These are phyloP conservation scores for Zasmidium citrigriseum DNA, from an alignment of 2,329 filamentous ascomycete species.

Conservation along the genomic window DNA sequence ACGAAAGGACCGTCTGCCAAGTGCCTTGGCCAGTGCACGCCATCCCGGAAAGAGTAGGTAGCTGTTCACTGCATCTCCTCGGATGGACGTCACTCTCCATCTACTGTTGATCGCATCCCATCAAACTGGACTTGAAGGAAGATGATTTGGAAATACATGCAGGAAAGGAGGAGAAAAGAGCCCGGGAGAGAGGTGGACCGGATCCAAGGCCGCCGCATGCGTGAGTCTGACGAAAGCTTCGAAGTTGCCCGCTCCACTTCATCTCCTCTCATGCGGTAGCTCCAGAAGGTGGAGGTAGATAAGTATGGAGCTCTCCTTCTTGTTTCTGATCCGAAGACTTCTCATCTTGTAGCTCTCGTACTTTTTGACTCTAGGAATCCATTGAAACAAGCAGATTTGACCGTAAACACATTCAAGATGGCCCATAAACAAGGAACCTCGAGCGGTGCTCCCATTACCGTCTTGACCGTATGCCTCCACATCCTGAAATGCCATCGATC, in stretches of 20 bases:
- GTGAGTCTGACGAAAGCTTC: neutral
- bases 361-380: neutral
- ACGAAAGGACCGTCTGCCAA: neutral
- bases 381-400: neutral
- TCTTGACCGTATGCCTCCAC: slow-evolving; percentile 20
- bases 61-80: neutral
- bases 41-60: neutral
- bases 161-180: neutral
- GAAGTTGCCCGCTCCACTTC: neutral
- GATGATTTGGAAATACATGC: neutral
- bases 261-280: neutral
- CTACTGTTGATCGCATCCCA: neutral
- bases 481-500: no score
- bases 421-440: slow-evolving; percentile 19
- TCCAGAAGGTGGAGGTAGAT: neutral
- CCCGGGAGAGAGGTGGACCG: neutral
- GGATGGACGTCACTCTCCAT: neutral
- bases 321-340: neutral
- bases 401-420: neutral
- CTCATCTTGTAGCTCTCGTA: neutral
- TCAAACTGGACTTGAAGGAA: neutral
- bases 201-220: neutral
- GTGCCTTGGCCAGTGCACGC: neutral
- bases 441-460: slow-evolving; percentile 23
- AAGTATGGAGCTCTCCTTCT: neutral